phyloP scores from a whole-genome alignment of 331 rosid species.

The Malus hybrid region DNA sequence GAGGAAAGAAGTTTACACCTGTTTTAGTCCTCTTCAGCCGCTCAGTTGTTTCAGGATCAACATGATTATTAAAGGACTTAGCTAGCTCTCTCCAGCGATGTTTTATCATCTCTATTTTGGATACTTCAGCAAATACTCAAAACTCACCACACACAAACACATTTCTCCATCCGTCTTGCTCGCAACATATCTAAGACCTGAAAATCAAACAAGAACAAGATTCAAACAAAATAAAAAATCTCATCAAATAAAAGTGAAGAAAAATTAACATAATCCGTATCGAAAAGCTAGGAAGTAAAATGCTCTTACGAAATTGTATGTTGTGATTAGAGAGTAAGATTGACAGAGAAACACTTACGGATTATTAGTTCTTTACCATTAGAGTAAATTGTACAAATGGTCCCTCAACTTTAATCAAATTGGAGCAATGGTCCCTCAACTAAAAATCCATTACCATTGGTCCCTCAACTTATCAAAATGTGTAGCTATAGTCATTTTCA shows the following conservation, averaged over 20 bases:
- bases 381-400: not conserved
- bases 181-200: constrained; percentile 6
- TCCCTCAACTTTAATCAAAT: too few relatives aligned
- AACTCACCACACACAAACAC: not conserved
- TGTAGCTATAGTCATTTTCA: too few relatives aligned
- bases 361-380: not conserved
- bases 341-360: too few relatives aligned
- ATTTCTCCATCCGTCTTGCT: not conserved
- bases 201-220: not conserved
- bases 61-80: constrained; percentile 28
- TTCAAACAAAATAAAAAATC: not conserved
- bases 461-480: too few relatives aligned
- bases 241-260: not conserved
- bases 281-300: not conserved
- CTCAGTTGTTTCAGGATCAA: constrained; percentile 34
- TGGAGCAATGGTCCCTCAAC: too few relatives aligned
- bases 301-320: not conserved
- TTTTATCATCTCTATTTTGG: constrained; percentile 42
- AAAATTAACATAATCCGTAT: not conserved
- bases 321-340: not conserved
- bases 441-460: too few relatives aligned
- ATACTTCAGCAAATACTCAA: constrained; percentile 2
- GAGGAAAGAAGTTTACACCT: constrained; percentile 30
- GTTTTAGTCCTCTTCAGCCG: constrained; percentile 45
- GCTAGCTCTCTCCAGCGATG: constrained; percentile 39